A percentile compares a stretch with the other conserved stretches of the same genome.
Conservation (phyloP, 202 grass and related monocot genomes). For the Setaria viridis region DNA sequence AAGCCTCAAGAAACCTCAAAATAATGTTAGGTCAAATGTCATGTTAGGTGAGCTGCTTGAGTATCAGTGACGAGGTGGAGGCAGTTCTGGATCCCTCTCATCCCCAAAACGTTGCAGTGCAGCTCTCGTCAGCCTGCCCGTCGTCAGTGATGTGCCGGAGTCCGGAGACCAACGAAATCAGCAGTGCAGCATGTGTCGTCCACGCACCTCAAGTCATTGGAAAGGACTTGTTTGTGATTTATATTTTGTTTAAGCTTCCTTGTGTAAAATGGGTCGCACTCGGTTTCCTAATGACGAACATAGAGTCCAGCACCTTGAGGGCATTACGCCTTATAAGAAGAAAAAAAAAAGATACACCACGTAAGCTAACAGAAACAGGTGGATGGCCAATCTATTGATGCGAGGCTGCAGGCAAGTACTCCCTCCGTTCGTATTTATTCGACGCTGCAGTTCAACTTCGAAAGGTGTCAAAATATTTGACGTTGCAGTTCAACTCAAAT, state of each 20-base stretch:
- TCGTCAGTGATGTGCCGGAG: not conserved
- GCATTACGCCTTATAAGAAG: not conserved
- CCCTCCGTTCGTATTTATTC: too few species aligned
- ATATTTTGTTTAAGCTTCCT: not conserved
- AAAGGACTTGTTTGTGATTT: slow-evolving; percentile 8
- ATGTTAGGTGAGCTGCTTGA: not conserved
- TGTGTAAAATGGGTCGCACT: not conserved
- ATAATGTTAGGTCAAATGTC: not conserved
- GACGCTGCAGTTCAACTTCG: too few species aligned
- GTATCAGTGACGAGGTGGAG: not conserved
- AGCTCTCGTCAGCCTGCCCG: not conserved
- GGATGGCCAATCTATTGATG: slow-evolving; percentile 12
- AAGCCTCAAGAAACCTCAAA: not conserved
- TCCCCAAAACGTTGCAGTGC: not conserved
- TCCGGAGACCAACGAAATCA: not conserved
- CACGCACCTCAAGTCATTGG: not conserved
- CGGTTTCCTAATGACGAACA: not conserved
- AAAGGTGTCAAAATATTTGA: too few species aligned
- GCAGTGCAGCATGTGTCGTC: too few species aligned
- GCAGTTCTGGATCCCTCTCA: not conserved
- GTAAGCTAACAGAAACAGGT: slow-evolving; percentile 12
- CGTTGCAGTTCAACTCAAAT: too few species aligned
- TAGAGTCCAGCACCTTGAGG: not conserved
- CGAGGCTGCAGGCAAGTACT: slow-evolving; percentile 41
- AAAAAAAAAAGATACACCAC: not conserved